Conservation (phyloP, 805 yeast species). For the Lachancea meyersii region DNA sequence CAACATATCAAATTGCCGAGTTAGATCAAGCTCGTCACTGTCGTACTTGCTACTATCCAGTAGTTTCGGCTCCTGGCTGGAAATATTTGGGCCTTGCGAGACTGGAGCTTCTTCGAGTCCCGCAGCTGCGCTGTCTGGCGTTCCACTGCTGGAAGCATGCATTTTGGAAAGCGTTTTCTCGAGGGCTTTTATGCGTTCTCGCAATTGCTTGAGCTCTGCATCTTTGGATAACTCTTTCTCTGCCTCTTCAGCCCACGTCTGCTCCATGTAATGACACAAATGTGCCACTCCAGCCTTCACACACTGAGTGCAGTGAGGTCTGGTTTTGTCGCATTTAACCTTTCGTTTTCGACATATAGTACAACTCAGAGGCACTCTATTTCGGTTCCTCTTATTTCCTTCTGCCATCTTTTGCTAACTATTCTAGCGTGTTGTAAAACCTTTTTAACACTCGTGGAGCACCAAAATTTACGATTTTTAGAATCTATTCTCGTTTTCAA, state of each 20-base stretch:
- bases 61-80: constrained; percentile 6
- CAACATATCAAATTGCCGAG: constrained; percentile 40
- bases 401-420: constrained; percentile 3
- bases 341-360: constrained; percentile 45
- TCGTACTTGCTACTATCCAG: constrained; percentile 19
- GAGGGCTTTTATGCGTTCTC: constrained; percentile 46
- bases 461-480: too few relatives aligned
- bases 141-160: constrained; percentile 19
- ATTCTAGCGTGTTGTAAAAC: too few relatives aligned
- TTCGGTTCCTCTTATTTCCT: constrained; percentile 36
- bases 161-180: constrained; percentile 40
- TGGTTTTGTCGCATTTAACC: constrained; percentile 44
- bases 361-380: constrained; percentile 44
- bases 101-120: not conserved
- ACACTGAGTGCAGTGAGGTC: constrained; percentile 54
- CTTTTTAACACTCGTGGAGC: too few relatives aligned
- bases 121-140: constrained; percentile 15
- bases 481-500: too few relatives aligned
- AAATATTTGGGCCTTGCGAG: not conserved
- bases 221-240: constrained; percentile 45
- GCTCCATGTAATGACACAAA: constrained; percentile 51
- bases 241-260: constrained; percentile 49
- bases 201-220: constrained; percentile 46
- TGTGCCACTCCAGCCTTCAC: constrained; percentile 53
- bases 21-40: constrained; percentile 34